These are phyloP conservation scores for Graphium sp. DNA, from an alignment of 2,329 filamentous ascomycete genomes.

Conservation along the genomic window DNA sequence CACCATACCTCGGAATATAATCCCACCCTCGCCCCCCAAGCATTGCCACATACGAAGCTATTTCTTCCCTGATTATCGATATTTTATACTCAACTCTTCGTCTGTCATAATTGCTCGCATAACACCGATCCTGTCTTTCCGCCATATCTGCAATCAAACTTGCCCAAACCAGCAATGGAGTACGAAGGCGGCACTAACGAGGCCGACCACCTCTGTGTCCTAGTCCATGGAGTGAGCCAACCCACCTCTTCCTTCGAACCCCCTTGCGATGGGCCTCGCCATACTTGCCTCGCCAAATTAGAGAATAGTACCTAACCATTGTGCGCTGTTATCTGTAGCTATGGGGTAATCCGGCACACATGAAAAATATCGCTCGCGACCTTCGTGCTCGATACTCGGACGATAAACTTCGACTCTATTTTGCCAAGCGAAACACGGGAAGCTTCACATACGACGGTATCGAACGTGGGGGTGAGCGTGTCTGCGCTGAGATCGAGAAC, in stretches of 20 bases:
- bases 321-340: no score
- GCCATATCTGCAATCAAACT: no score
- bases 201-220: conserved; percentile 57
- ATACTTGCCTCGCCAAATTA: neutral
- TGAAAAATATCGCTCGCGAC: conserved; percentile 48
- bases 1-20: no score
- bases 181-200: conserved; percentile 31
- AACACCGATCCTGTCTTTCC: no score
- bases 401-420: conserved; percentile 51
- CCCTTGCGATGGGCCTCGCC: conserved; percentile 4
- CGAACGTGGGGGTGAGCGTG: conserved; percentile 49
- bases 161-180: conserved; percentile 8
- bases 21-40: no score
- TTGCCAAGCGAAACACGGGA: conserved; percentile 57
- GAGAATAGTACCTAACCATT: neutral
- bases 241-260: neutral
- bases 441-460: conserved; percentile 58
- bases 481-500: conserved; percentile 51
- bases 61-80: no score
- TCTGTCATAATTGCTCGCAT: no score
- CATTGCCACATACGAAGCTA: no score
- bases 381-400: conserved; percentile 43
- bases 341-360: conserved; percentile 66
- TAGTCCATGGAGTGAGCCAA: conserved; percentile 55
- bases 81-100: no score